Evolutionary conservation across 768 basidiomycete species (phyloP).

Genomic region (Lepiota brunneoincarnata): DNA sequence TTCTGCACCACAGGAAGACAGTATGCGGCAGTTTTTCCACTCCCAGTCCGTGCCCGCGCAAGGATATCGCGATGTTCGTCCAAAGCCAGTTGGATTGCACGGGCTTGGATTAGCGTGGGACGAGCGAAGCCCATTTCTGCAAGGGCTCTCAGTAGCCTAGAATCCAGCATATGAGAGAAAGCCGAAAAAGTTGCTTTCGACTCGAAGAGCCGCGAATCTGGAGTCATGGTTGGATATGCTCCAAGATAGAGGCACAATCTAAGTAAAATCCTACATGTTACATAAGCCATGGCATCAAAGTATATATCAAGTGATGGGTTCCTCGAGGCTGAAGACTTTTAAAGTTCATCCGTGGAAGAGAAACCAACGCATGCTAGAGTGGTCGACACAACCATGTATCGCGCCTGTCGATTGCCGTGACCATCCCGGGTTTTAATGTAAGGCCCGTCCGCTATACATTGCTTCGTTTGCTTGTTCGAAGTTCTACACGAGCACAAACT

Average conservation of each 20-base stretch:
- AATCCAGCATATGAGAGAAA: constrained; percentile 80
- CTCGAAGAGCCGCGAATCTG: constrained; percentile 37
- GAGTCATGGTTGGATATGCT: constrained; percentile 5
- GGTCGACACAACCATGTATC: too few relatives aligned
- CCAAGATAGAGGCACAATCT: too few relatives aligned
- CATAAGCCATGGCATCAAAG: too few relatives aligned
- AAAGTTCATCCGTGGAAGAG: too few relatives aligned
- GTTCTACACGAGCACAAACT: too few relatives aligned
- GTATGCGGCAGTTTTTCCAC: constrained; percentile 97
- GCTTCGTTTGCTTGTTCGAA: too few relatives aligned
- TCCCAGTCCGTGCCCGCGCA: constrained; percentile 91
- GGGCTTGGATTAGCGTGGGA: constrained; percentile 89
- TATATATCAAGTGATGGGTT: too few relatives aligned
- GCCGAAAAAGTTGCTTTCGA: constrained; percentile 48
- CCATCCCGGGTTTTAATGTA: too few relatives aligned
- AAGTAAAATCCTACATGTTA: neutral
- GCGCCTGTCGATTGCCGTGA: too few relatives aligned
- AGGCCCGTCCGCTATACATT: too few relatives aligned
- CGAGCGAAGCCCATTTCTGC: constrained; percentile 87
- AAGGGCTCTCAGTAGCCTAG: constrained; percentile 82
- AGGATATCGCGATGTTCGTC: constrained; percentile 82
- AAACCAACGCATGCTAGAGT: too few relatives aligned
- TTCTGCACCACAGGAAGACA: constrained; percentile 90
- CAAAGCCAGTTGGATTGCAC: constrained; percentile 89
- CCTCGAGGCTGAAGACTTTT: too few relatives aligned